Conservation (phyloP, 495 filamentous ascomycete species). For the Hypoxylon fuscum region DNA sequence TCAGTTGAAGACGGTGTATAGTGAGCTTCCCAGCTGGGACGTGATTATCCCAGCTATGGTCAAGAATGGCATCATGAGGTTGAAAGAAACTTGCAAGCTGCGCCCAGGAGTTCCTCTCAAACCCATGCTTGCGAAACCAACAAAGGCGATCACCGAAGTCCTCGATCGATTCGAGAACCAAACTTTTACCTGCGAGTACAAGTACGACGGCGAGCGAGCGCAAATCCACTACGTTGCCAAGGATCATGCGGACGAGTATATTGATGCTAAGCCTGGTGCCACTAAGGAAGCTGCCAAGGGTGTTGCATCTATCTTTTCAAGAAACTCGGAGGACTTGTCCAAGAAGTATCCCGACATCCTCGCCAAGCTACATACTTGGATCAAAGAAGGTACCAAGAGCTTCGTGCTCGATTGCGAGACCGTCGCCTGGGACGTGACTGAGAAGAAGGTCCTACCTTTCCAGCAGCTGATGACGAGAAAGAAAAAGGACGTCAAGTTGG, state of each 20-base stretch:
- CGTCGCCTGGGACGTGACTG: constrained; percentile 92
- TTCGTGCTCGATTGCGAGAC: constrained; percentile 98
- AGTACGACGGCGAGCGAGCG: constrained; percentile 96
- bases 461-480: constrained; percentile 98
- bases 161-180: constrained; percentile 96
- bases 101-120: constrained; percentile 95
- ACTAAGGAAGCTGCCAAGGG: constrained; percentile 66
- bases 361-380: constrained; percentile 84
- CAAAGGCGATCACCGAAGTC: constrained; percentile 98
- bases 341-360: constrained; percentile 98
- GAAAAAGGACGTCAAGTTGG: constrained; percentile 95
- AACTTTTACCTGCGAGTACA: constrained; percentile 97
- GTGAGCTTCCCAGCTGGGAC: constrained; percentile 94
- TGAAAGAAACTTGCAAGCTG: constrained; percentile 87
- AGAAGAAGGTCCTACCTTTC: constrained; percentile 96
- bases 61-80: constrained; percentile 81
- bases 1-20: constrained; percentile 90
- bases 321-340: constrained; percentile 94
- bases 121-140: constrained; percentile 98
- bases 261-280: constrained; percentile 61
- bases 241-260: constrained; percentile 69
- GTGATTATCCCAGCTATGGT: constrained; percentile 91
- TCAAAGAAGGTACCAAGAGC: constrained; percentile 86
- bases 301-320: constrained; percentile 89
- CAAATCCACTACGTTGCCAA: constrained; percentile 97